Evolutionary conservation across 176 grass and related monocot genomes (phyloP), one percentile per base, ranked within the genome.

Genomic region (Pontederia paniculata): DNA sequence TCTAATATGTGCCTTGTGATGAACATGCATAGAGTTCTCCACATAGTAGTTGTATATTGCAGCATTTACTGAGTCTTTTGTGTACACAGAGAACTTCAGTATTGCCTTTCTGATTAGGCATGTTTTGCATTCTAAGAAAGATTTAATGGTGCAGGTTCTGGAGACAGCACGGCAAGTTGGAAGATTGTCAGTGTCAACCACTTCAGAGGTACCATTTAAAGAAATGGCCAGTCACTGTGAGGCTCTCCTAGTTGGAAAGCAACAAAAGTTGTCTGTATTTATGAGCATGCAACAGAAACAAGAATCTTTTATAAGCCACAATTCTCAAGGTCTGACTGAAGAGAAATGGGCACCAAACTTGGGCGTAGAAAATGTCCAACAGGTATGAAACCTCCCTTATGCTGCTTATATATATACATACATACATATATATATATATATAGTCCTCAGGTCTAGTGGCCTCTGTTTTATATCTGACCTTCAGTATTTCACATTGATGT

Each of bases 191-290:
- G 77, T 70, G 9, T 83, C 93, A 55, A 84, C 70, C 68, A 90
- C 77, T 45, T 48, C 74, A 13, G 58, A 81, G 76, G 45, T 91
- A 50, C 80, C 93, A 69, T 97, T 88, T 45, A 73, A 76, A 48
- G 77, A 88, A 46, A 70, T 90, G 73, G 77, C 86, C 44, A 60
- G 57, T 57, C 80, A 90, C 59, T 90, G 93, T 9, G 93, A 97
- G 74, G 78, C 68, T 60, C 72, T 90, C 74, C 70, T 70, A 14
- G 53, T 69, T 1, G 86, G 74, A 55, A 97, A 97, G 59, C 80
- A 91, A 50, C 69, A 88, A 86, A 97, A 77, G 47, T 42, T 88
- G 48, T 80, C 83, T 50, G 66, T 71, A 55, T 90, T 79, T 31
- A 81, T 81, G 71, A 76, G 81, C 48, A 12, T 41, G 23, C 37